These are phyloP conservation scores for Cystobasidium sp. DNA, from an alignment of 1,284 basidiomycete genomes.

Conservation along the genomic window DNA sequence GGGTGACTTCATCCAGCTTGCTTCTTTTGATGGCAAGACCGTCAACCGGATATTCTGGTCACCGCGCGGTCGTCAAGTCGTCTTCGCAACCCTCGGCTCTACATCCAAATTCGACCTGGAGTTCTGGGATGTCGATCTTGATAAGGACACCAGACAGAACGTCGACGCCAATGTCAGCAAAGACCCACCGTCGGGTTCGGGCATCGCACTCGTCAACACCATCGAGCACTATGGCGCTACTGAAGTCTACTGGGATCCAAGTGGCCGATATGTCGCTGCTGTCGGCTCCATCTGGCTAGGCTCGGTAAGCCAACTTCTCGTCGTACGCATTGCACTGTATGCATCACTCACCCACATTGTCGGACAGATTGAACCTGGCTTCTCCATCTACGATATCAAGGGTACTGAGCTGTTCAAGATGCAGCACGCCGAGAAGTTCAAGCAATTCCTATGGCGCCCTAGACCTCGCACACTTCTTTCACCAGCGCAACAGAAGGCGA, in stretches of 20 bases:
- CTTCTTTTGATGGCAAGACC: slow-evolving; percentile 79
- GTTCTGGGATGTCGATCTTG: slow-evolving; percentile 95
- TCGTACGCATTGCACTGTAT: slow-evolving; percentile 22
- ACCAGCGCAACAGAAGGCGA: slow-evolving; percentile 85
- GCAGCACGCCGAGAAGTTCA: slow-evolving; percentile 85
- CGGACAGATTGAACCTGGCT: slow-evolving; percentile 88
- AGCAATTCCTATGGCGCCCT: slow-evolving; percentile 98
- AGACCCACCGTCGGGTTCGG: slow-evolving; percentile 64
- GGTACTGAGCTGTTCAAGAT: slow-evolving; percentile 89
- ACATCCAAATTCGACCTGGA: slow-evolving; percentile 95
- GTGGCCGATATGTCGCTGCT: slow-evolving; percentile 89
- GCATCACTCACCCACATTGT: slow-evolving; percentile 20
- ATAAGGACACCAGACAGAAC: slow-evolving; percentile 66
- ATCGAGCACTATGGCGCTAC: slow-evolving; percentile 99
- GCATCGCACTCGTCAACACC: slow-evolving; percentile 78
- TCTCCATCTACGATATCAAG: slow-evolving; percentile 96
- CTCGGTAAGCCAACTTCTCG: slow-evolving; percentile 65
- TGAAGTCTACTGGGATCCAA: slow-evolving; percentile 98
- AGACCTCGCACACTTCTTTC: slow-evolving; percentile 83
- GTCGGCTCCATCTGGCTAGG: slow-evolving; percentile 95
- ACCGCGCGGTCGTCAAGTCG: slow-evolving; percentile 91
- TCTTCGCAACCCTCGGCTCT: slow-evolving; percentile 93
- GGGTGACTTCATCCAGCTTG: slow-evolving; percentile 91
- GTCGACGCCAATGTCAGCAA: slow-evolving; percentile 70
- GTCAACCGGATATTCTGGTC: slow-evolving; percentile 98